Conservation (phyloP, 164 flowering plant genomes). For the Vitis rotundifolia region DNA sequence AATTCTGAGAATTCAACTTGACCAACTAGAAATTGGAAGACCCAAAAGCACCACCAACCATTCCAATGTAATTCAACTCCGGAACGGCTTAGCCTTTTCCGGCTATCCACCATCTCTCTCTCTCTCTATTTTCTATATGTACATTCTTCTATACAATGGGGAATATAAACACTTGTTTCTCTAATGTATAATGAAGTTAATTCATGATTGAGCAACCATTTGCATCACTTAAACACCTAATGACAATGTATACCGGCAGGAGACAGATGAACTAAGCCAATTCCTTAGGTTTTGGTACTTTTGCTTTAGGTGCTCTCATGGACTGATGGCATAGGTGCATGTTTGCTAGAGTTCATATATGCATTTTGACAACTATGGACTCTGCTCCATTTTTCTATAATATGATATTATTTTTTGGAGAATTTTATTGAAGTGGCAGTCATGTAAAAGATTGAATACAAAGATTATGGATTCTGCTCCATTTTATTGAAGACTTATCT, state of each 20-base stretch:
- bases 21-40: no score
- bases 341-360: neutral
- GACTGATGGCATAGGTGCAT: neutral
- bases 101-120: neutral
- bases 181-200: slow-evolving; percentile 24
- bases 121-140: neutral
- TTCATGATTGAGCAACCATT: neutral
- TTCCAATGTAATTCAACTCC: no score
- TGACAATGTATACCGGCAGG: neutral
- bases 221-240: neutral
- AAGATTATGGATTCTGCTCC: no score
- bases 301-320: neutral
- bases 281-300: no score
- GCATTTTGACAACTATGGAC: neutral
- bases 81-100: no score
- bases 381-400: neutral
- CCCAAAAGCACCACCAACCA: no score
- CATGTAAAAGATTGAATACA: no score
- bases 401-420: no score
- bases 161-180: slow-evolving; percentile 78
- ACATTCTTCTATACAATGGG: slow-evolving; percentile 36
- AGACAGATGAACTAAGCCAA: neutral
- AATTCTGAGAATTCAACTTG: no score
- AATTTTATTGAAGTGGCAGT: no score
- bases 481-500: no score